Percentiles rank a stretch among this genome's conserved stretches.
phyloP scores from a whole-genome alignment of 2,329 filamentous ascomycete species.

The Exophiala xenobiotica region DNA sequence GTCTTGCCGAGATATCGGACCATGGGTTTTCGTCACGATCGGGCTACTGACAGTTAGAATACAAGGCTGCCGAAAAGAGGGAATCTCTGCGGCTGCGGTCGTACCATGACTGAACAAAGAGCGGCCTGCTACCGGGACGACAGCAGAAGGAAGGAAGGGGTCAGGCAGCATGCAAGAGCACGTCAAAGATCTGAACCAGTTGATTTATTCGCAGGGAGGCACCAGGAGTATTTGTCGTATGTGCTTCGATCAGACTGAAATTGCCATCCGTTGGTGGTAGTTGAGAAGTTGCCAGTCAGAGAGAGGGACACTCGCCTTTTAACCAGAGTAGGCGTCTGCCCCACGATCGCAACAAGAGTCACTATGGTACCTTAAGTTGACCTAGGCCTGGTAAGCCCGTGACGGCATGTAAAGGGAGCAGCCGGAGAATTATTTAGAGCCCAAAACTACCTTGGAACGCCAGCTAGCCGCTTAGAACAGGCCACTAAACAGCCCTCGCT shows the following conservation, averaged over 20 bases:
- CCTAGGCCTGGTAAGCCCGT: neutral
- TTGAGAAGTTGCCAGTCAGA: conserved; percentile 15
- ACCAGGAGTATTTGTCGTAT: too few relatives aligned
- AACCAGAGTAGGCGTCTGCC: conserved; percentile 4
- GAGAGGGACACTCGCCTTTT: conserved; percentile 5
- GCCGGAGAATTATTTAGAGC: conserved; percentile 9
- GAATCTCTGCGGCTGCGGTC: conserved; percentile 27
- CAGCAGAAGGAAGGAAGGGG: neutral
- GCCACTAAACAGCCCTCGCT: neutral
- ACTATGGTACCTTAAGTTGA: too few relatives aligned
- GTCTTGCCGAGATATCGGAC: conserved; percentile 31
- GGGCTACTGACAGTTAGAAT: conserved; percentile 35
- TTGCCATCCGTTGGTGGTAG: conserved; percentile 13
- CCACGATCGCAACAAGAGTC: conserved; percentile 12
- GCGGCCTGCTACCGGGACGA: neutral
- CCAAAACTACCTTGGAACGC: too few relatives aligned
- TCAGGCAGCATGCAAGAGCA: conserved; percentile 2
- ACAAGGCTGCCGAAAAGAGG: conserved; percentile 4
- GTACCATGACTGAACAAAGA: conserved; percentile 21
- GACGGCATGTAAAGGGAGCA: conserved; percentile 7
- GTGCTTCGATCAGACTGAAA: too few relatives aligned
- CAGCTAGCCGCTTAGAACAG: neutral
- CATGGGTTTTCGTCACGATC: conserved; percentile 28
- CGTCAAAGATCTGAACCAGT: neutral
- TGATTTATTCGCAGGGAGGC: neutral